Evolutionary conservation across 2,329 filamentous ascomycete species (phyloP).

Genomic region (Talaromyces marneffei): DNA sequence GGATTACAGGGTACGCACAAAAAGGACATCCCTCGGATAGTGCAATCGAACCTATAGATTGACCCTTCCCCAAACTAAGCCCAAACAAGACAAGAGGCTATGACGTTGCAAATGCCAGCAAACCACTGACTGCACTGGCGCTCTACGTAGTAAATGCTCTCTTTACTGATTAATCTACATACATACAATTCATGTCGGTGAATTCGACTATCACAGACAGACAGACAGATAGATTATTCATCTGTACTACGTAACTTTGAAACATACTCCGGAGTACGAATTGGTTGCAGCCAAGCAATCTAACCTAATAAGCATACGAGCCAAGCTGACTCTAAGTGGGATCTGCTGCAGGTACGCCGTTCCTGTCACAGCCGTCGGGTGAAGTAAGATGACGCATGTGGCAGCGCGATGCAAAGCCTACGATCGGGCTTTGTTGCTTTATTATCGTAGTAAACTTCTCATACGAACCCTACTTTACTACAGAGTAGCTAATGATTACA

Average conservation of each 20-base stretch:
- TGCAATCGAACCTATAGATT: neutral
- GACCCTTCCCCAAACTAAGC: neutral
- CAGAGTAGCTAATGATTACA: neutral
- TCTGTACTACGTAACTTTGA: no score
- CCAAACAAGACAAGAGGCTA: neutral
- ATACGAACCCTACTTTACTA: no score
- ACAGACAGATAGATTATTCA: no score
- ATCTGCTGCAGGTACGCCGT: slow-evolving; percentile 8
- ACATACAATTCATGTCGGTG: neutral
- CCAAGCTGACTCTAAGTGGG: neutral
- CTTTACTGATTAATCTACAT: no score
- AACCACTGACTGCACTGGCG: neutral
- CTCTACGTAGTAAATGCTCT: no score
- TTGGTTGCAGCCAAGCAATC: neutral
- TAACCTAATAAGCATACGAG: neutral
- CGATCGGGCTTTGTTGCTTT: neutral
- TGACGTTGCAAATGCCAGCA: slow-evolving; percentile 9
- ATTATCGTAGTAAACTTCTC: neutral
- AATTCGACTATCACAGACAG: no score
- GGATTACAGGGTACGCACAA: no score
- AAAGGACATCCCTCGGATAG: no score
- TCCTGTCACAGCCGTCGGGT: neutral
- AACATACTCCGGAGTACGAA: no score
- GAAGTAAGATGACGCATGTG: slow-evolving; percentile 5
- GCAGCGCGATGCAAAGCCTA: neutral